A percentile compares a stretch with the other conserved stretches of the same genome.
Evolutionary conservation across 805 yeast genomes (phyloP).

Genomic region (Yamadazyma laniorum): DNA sequence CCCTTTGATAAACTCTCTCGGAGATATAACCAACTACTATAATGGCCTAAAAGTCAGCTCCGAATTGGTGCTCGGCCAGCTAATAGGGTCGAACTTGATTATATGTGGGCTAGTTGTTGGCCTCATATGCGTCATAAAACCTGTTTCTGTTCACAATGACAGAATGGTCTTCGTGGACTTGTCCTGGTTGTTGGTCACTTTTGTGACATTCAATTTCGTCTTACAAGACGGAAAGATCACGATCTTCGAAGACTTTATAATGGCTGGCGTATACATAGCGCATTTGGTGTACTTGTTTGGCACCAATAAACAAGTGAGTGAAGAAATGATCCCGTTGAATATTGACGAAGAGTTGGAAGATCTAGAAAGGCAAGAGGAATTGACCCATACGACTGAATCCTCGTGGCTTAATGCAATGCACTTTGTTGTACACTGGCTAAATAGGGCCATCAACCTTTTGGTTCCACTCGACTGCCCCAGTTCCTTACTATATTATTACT

Average conservation of each 20-base stretch:
- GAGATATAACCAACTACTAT: conserved; percentile 37
- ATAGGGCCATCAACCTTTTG: not conserved
- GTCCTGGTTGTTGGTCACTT: conserved; percentile 26
- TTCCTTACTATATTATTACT: conserved; percentile 4
- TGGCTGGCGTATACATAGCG: conserved; percentile 22
- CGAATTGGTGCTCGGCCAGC: conserved; percentile 38
- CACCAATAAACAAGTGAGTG: conserved; percentile 12
- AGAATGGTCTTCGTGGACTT: conserved; percentile 25
- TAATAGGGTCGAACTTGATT: conserved; percentile 34
- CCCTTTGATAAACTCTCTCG: conserved; percentile 37
- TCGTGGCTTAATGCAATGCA: not conserved
- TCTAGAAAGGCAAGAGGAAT: conserved; percentile 1
- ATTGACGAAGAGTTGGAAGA: conserved; percentile 13
- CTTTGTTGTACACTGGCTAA: conserved; percentile 2
- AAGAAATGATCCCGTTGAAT: conserved; percentile 10
- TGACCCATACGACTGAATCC: not conserved
- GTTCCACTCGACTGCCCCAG: conserved; percentile 3
- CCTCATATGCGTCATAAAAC: conserved; percentile 22
- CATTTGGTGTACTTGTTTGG: conserved; percentile 25
- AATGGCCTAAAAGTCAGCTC: conserved; percentile 25
- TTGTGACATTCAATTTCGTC: conserved; percentile 26
- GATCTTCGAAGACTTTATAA: conserved; percentile 24
- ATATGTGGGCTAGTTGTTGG: conserved; percentile 37
- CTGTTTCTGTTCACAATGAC: conserved; percentile 22
- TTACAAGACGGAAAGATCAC: conserved; percentile 36